Percentiles rank a stretch among this genome's conserved stretches.
Conservation (phyloP, 768 basidiomycete genomes). For the Tylopilus plumbeoviolaceoides region DNA sequence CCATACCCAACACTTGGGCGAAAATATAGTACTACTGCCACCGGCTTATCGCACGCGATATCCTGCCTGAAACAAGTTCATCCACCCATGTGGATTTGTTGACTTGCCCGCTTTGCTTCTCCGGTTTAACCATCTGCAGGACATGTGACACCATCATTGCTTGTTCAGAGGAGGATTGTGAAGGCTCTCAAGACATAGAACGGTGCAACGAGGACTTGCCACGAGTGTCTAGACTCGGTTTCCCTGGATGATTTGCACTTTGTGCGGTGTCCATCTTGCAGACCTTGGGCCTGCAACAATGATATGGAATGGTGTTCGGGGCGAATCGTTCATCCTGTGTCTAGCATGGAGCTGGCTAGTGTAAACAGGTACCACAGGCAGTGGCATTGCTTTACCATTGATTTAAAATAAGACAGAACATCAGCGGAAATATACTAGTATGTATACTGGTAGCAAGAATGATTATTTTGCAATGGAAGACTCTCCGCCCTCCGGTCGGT, state of each 20-base stretch:
- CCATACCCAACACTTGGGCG: background rate
- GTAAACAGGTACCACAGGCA: no score
- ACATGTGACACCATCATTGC: background rate
- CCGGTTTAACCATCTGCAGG: background rate
- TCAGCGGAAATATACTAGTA: no score
- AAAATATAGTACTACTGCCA: background rate
- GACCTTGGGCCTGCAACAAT: background rate
- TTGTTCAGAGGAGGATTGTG: background rate
- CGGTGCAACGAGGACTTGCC: background rate
- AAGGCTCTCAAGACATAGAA: background rate
- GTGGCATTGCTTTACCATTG: no score
- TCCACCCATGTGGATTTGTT: background rate
- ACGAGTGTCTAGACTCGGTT: background rate
- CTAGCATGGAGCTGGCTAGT: background rate
- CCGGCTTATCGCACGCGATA: background rate
- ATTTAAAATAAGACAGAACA: no score
- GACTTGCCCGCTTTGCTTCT: conserved; percentile 4
- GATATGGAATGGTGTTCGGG: background rate
- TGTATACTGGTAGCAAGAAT: no score
- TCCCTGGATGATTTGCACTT: background rate
- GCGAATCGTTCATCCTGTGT: background rate
- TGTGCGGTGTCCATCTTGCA: background rate
- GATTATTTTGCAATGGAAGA: no score
- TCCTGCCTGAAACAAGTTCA: background rate
- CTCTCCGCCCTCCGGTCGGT: no score